Base-by-base conservation (phyloP, 768 basidiomycete species). In the Nidularia sp. region DNA sequence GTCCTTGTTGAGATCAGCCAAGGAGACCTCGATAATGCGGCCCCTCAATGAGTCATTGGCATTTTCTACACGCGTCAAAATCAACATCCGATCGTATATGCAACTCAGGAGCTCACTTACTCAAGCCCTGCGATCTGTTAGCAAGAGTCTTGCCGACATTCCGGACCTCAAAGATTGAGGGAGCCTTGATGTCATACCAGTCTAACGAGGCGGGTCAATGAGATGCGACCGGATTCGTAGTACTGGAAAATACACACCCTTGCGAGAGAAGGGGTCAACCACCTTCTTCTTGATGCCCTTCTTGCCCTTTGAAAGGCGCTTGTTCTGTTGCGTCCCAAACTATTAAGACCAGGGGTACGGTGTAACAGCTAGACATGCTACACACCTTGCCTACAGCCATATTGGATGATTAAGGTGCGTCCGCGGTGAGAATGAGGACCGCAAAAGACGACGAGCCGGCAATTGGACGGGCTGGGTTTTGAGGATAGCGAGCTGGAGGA, bases 271-370 rank as follows among this genome's bases (percentile, higher is more conserved):
- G 58, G 97, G 94, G 83, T 99, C 97, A 57, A 99, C 93, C 70
- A 97, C 94, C 87, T 98, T 97, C 81, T 98, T 99, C 93, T 99
- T 99, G 81, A 98, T 87, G 71, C 93, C 93, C 80, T 95, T 95
- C 84, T 95, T 95, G 65, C 93, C 93, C 79, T 97, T 97, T 47
- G 93, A 94, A 62, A 95, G 84, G 70, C 93, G 87, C 78, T 99
- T 99, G 80, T 98, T 98, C 92, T 98, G 60, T 10, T 47, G 42
- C 35, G 55, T 61, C 18, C 18, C 18, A 18, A 18, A 18, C 18
- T 18, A 18, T 18, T 39, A 58, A 49, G 44, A 39, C 44, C 18
- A 42, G 51, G 42, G 55, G 36, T 45, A 52, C 15, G 15, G 41
- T 48, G 33, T 9, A 25, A 4, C n/a, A 48, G 42, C 32, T 22